A percentile compares a stretch with the other conserved stretches of the same genome.
Conservation (phyloP, 768 basidiomycete species). For the Mycena venus region DNA sequence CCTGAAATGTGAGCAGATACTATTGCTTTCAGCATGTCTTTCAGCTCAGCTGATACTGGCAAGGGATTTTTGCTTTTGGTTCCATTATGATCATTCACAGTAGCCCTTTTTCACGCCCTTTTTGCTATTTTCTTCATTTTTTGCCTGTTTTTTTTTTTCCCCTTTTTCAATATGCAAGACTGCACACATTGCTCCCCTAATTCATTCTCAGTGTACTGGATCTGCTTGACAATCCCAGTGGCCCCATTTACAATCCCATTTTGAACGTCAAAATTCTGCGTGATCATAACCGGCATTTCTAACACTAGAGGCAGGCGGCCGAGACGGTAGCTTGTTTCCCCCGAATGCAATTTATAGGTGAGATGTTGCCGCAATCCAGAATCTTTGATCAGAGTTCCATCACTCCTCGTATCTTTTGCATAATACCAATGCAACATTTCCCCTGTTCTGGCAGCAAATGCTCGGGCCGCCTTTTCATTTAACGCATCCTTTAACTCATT, state of each 20-base stretch:
- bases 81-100: no score
- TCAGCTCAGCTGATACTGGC: no score
- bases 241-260: slow-evolving; percentile 37
- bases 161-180: no score
- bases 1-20: no score
- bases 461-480: slow-evolving; percentile 41
- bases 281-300: slow-evolving; percentile 55
- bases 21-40: no score
- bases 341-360: slow-evolving; percentile 37
- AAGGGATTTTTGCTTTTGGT: no score
- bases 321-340: no score
- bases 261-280: slow-evolving; percentile 53
- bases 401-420: slow-evolving; percentile 36
- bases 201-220: background rate
- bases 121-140: no score
- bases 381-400: slow-evolving; percentile 37
- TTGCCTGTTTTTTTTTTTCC: no score
- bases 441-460: slow-evolving; percentile 40
- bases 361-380: slow-evolving; percentile 10
- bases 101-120: no score
- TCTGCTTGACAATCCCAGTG: slow-evolving; percentile 1
- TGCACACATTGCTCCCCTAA: background rate
- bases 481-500: slow-evolving; percentile 54
- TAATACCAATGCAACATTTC: slow-evolving; percentile 45
- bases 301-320: slow-evolving; percentile 49